Base-by-base conservation (phyloP, 805 yeast genomes). In the Metschnikowia cubensis region DNA sequence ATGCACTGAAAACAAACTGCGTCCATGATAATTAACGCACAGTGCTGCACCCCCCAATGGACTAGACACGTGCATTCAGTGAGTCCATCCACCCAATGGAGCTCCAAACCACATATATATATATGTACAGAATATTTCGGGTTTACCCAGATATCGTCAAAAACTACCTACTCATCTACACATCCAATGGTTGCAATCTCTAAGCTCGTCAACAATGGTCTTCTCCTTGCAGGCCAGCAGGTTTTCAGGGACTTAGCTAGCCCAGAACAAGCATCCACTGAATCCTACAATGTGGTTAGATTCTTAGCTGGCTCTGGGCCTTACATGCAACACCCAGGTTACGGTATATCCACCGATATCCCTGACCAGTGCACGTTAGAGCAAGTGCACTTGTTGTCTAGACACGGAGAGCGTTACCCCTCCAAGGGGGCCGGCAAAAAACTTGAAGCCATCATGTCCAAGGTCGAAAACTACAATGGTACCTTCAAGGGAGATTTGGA, bases 341-440 rank as follows among this genome's bases (percentile, higher is more conserved):
- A 64, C 57, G 87, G 86, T 2, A 74, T 83, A 36, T 66, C 77
- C 14, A 62, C 73, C 18, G 79, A 69, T 8, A 55, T 71, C 1
- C 84, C 86, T n/a, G 69, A 64, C 7, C 70, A 70, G 41, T 83
- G 87, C 64, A 59, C 65, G 5, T 70, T 83, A 49, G 80, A 80
- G 57, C 92, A 86, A 64, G 88, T 85, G 8, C 89, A 85, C 56
- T 67, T 86, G 20, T 67, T 85, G 46, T 82, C 83, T 57, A 77
- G 96, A 60, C 95, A 89, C 61, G 95, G 92, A 18, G 94, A 87
- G 64, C 72, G 96, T 55, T 86, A 74, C 60, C 89, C 76, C 6
- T 63, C 73, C n/a, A 59, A 55, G 32, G 51, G 62, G 25, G 58
- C 52, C 29, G 75, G 75, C 7, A 59, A 56, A 38, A 21, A 39